Evolutionary conservation across 2,329 filamentous ascomycete genomes (phyloP), one percentile per base, ranked within the genome.

Genomic region (Neobulgaria alba): DNA sequence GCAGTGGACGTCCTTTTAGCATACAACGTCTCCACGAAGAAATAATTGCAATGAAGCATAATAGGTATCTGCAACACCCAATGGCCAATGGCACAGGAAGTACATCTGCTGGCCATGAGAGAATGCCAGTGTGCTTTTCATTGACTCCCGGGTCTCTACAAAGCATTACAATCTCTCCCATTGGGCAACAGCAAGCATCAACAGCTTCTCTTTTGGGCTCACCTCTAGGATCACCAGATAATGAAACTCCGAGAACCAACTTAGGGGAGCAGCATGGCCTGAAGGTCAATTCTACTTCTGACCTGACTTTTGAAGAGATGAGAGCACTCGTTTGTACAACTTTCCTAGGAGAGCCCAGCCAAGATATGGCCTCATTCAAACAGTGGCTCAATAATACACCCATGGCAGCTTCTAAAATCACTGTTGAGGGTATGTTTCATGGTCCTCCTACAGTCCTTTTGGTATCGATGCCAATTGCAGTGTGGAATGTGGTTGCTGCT

Each of bases 361-460:
- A 75, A 10, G 76, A 81, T 47, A 80, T 81, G 75, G 71, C 73
- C 3, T 79, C 70, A 42, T 81, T 80, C 56, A 73, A 78, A 43
- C 72, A 78, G 47, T 82, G 77, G 77, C 65, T 82, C n/a, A 71
- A 75, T 33, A 72, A 74, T 48, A 69, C 70, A 1, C 74, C 77
- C 1, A 61, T 70, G 0, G 66, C 74, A 3, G 72, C 72, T 1
- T 67, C 72, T 12, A 76, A 73, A 50, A 75, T 82, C 42, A 67
- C 71, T 5, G 75, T 82, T 3, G 77, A 82, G 55, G 77, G 76
- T 49, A 81, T 82, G 74, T 82, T 82, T 47, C 63, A 81, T 14
- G 78, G 77, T 0, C 77, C 77, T 0, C 77, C 77, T 1, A 81
- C 78, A 0, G 79, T 81, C 65, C 61, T 82, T 7, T 63, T 82